Evolutionary conservation across 2,329 filamentous ascomycete species (phyloP).

Genomic region (Davidsoniella virescens): DNA sequence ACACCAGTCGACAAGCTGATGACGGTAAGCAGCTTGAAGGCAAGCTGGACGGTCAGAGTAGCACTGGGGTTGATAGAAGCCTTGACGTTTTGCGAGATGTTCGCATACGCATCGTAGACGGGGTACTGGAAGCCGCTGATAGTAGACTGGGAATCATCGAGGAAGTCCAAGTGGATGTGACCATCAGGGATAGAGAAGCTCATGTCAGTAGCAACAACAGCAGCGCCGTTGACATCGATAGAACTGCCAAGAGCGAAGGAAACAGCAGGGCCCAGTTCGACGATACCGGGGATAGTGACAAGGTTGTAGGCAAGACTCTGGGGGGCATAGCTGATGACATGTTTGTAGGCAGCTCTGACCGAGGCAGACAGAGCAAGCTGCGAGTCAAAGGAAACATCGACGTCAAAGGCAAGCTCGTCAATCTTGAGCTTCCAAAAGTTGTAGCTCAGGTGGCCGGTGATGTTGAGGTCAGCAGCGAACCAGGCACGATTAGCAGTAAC

Average conservation of each 20-base stretch:
- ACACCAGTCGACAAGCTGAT: constrained; percentile 24
- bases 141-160: constrained; percentile 18
- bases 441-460: constrained; percentile 28
- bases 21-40: constrained; percentile 22
- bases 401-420: constrained; percentile 25
- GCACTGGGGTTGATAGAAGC: constrained; percentile 21
- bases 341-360: constrained; percentile 20
- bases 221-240: constrained; percentile 20
- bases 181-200: constrained; percentile 21
- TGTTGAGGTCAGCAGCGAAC: constrained; percentile 22
- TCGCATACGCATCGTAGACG: constrained; percentile 21
- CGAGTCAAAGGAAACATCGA: constrained; percentile 24
- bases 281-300: constrained; percentile 25
- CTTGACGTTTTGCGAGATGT: constrained; percentile 20
- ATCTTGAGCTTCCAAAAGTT: constrained; percentile 22
- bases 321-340: constrained; percentile 22
- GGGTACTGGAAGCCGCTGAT: constrained; percentile 22
- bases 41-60: constrained; percentile 24
- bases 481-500: constrained; percentile 21
- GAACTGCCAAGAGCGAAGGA: constrained; percentile 24
- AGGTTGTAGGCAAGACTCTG: constrained; percentile 22
- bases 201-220: constrained; percentile 19
- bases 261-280: constrained; percentile 23
- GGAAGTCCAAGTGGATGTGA: constrained; percentile 24
- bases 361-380: constrained; percentile 22